phyloP scores from a whole-genome alignment of 2,329 filamentous ascomycete species.

The Anthostomella pinea region DNA sequence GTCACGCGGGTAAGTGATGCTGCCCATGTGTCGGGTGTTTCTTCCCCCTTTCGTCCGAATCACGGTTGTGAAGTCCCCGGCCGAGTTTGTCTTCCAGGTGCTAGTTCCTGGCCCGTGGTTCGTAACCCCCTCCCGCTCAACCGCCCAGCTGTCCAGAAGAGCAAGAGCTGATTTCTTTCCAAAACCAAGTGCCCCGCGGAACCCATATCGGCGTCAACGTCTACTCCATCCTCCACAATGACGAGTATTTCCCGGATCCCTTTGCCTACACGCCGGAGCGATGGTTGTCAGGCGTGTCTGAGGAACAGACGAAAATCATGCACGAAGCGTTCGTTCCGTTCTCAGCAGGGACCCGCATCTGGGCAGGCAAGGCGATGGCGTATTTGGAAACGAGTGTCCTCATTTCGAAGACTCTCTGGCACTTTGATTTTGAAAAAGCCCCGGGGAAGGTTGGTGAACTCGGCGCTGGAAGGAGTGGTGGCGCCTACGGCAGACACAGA shows the following conservation, averaged over 20 bases:
- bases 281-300: constrained; percentile 6
- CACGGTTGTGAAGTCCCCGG: no score
- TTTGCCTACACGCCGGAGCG: constrained; percentile 6
- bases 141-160: no score
- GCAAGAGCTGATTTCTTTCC: no score
- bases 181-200: constrained; percentile 13
- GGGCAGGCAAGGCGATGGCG: constrained; percentile 11
- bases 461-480: constrained; percentile 5
- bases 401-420: constrained; percentile 10
- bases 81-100: no score
- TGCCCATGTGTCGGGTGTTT: no score
- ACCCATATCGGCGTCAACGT: constrained; percentile 16
- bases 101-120: no score
- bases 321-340: constrained; percentile 10
- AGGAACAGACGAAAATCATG: constrained; percentile 1
- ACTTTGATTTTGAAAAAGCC: constrained; percentile 10
- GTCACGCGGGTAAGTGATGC: no score
- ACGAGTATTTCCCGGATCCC: constrained; percentile 6
- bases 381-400: constrained; percentile 10
- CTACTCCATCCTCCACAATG: constrained; percentile 22
- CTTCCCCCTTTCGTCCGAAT: no score
- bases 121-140: no score
- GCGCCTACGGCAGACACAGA: no score
- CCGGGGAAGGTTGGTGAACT: constrained; percentile 6
- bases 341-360: constrained; percentile 7